Evolutionary conservation across 306 rosid species (phyloP).

Genomic region (Casuarina glauca): DNA sequence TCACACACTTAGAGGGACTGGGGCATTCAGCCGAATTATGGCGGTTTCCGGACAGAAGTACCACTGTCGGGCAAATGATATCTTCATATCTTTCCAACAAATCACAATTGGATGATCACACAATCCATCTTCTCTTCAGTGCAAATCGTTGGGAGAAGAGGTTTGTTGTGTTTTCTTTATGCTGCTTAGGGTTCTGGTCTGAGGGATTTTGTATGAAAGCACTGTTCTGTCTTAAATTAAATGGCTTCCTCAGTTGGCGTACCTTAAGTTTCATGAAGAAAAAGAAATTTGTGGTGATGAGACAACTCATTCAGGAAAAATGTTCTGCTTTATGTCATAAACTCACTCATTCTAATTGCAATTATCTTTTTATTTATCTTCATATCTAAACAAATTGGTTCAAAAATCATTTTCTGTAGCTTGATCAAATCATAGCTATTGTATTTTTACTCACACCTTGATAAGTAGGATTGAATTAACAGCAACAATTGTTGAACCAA

Average conservation of each 20-base stretch:
- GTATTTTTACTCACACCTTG: neutral
- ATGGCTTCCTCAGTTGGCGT: neutral
- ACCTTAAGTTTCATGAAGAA: neutral
- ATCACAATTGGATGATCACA: constrained; percentile 81
- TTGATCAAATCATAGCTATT: neutral
- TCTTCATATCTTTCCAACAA: constrained; percentile 79
- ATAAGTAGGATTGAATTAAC: no score
- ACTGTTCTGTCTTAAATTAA: no score
- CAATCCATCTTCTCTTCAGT: constrained; percentile 90
- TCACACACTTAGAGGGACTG: constrained; percentile 59
- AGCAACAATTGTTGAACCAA: no score
- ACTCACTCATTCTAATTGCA: neutral
- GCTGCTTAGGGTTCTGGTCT: constrained; percentile 3
- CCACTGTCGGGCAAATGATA: constrained; percentile 84
- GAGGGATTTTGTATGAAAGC: neutral
- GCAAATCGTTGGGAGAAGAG: constrained; percentile 99
- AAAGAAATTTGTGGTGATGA: no score
- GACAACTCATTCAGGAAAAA: no score
- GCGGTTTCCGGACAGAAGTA: constrained; percentile 90
- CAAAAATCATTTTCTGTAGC: neutral
- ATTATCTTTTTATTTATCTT: neutral
- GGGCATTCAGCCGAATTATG: constrained; percentile 71
- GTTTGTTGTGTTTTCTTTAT: constrained; percentile 36
- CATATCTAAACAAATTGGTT: neutral
- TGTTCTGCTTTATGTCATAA: neutral